Base-by-base conservation (phyloP, 805 yeast genomes). In the Zygoascus ofunaensis region DNA sequence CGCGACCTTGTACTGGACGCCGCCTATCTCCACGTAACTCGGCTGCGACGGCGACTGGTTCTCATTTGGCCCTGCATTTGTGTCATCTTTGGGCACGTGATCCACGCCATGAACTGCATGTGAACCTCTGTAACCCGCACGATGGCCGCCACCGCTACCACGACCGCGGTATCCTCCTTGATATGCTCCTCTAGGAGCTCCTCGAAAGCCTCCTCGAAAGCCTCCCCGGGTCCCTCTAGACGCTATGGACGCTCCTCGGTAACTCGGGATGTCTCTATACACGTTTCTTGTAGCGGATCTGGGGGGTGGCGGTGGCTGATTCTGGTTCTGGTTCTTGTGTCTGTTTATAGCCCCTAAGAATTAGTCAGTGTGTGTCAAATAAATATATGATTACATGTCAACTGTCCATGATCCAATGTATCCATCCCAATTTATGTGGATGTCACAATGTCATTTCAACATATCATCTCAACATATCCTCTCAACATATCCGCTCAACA, bases 21-120 rank as follows among this genome's bases (percentile, higher is more conserved):
- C 58, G 17, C 52, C 53, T 22, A 57, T 51, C 19, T 56, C 58
- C 10, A 53, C 47, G 4, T 26, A n/a, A n/a, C n/a, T n/a, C n/a
- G n/a, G n/a, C n/a, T n/a, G n/a, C n/a, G n/a, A n/a, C n/a, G n/a
- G n/a, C n/a, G n/a, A n/a, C n/a, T n/a, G n/a, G n/a, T 23, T 40
- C 22, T 19, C 45, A 36, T 28, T 24, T 4, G 8, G 15, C 15
- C 17, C 12, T 7, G 41, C 14, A 5, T 8, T n/a, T n/a, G n/a
- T n/a, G n/a, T 17, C 4, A 21, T 18, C 14, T 34, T 20, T 34
- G 4, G 39, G 10, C 12, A 15, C n/a, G 12, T 33, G 37, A 12
- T 17, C 38, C 20, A 14, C 24, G 3, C 41, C 17, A 5, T 36
- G 24, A 12, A 12, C 3, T 12, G 18, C 8, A 15, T 18, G 14